Conservation (phyloP, 495 filamentous ascomycete species). For the Trichocladium antarcticum region DNA sequence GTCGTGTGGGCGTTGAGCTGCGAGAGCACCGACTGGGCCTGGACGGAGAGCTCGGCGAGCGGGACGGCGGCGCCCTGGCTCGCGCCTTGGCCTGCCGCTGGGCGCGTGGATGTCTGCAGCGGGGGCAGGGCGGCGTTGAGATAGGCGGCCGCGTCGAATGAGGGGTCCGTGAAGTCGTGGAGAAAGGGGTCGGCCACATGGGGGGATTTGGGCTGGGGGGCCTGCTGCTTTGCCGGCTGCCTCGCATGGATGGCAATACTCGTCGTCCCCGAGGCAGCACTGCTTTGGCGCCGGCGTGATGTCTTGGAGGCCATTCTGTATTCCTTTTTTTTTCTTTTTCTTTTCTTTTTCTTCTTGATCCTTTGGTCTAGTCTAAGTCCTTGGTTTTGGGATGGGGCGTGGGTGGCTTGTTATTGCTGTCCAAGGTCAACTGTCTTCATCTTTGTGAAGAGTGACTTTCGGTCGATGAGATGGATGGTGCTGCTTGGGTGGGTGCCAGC, state of each 20-base stretch:
- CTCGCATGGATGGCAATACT: conserved; percentile 17
- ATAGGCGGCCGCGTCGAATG: conserved; percentile 72
- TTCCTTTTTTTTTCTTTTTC: no score
- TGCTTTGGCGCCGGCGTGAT: conserved; percentile 23
- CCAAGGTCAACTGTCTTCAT: no score
- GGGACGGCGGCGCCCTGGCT: conserved; percentile 45
- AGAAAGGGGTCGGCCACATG: conserved; percentile 52
- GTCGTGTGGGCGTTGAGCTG: conserved; percentile 81
- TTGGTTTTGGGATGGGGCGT: no score
- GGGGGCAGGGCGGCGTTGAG: conserved; percentile 66
- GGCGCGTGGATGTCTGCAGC: conserved; percentile 35
- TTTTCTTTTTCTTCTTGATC: no score
- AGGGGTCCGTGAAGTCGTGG: conserved; percentile 55
- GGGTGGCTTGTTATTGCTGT: no score
- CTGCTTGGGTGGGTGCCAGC: no score
- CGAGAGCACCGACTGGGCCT: conserved; percentile 73
- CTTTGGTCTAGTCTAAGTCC: no score
- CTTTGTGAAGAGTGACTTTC: no score
- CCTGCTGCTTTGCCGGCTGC: conserved; percentile 20
- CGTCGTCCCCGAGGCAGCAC: conserved; percentile 17
- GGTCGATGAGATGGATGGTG: no score
- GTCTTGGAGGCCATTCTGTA: conserved; percentile 17
- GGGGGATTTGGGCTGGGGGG: conserved; percentile 35
- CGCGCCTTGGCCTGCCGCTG: not conserved
- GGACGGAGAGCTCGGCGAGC: conserved; percentile 64